Evolutionary conservation across 2,329 filamentous ascomycete genomes (phyloP).

Genomic region (Fusarium pseudograminearum): DNA sequence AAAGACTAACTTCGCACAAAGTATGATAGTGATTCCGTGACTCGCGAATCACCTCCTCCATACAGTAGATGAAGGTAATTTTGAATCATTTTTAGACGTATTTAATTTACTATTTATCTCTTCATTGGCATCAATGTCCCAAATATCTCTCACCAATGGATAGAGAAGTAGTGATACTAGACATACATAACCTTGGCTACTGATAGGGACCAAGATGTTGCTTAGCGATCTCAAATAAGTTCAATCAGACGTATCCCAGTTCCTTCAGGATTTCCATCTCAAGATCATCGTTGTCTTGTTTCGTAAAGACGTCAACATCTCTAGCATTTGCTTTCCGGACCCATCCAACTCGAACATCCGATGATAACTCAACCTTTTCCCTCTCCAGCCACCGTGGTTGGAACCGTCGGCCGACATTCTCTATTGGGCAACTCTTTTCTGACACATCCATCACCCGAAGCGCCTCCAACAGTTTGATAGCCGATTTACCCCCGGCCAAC

Average conservation of each 20-base stretch:
- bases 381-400: background rate
- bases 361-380: background rate
- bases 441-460: background rate
- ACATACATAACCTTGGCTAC: too few relatives aligned
- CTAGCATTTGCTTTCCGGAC: background rate
- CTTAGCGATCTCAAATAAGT: rapidly evolving
- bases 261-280: background rate
- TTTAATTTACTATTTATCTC: too few relatives aligned
- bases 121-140: too few relatives aligned
- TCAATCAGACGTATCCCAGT: background rate
- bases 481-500: background rate
- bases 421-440: background rate
- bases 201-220: too few relatives aligned
- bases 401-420: background rate
- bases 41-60: background rate
- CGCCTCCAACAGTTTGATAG: background rate
- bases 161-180: too few relatives aligned
- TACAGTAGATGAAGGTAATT: background rate
- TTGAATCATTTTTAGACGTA: too few relatives aligned
- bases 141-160: too few relatives aligned
- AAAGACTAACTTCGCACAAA: rapidly evolving
- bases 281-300: background rate
- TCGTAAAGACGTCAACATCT: background rate
- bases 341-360: background rate
- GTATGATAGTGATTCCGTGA: background rate